These are phyloP conservation scores for Penicillium verhagenii DNA, from an alignment of 495 filamentous ascomycete genomes.

Conservation along the genomic window DNA sequence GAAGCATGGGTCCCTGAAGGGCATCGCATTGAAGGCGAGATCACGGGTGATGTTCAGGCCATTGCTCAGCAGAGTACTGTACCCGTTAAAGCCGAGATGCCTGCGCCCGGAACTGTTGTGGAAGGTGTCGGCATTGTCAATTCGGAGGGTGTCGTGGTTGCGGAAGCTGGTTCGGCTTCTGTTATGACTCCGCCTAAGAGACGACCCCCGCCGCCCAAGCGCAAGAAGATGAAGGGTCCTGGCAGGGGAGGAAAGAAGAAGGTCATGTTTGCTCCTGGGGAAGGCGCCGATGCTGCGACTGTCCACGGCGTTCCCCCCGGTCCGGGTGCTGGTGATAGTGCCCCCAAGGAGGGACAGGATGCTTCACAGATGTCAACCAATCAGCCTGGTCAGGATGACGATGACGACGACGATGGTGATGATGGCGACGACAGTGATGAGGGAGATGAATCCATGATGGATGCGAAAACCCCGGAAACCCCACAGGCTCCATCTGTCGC, in stretches of 20 bases:
- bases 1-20: conserved; percentile 80
- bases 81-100: conserved; percentile 44
- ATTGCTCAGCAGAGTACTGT: conserved; percentile 30
- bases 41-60: conserved; percentile 55
- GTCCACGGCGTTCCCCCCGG: conserved; percentile 35
- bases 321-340: conserved; percentile 14
- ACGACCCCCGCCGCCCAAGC: conserved; percentile 72
- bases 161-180: conserved; percentile 45
- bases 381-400: conserved; percentile 44
- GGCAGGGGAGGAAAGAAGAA: conserved; percentile 70
- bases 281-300: conserved; percentile 36
- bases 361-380: conserved; percentile 34
- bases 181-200: conserved; percentile 50
- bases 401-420: conserved; percentile 41
- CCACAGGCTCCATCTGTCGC: conserved; percentile 24
- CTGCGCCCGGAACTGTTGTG: conserved; percentile 57
- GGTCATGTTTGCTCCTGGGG: conserved; percentile 50
- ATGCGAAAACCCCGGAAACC: conserved; percentile 48
- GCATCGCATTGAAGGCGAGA: conserved; percentile 76
- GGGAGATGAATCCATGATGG: conserved; percentile 56
- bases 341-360: conserved; percentile 35
- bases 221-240: conserved; percentile 68
- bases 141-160: conserved; percentile 59
- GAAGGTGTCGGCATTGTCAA: conserved; percentile 63
- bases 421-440: conserved; percentile 57